These are phyloP conservation scores for Periconia macrospinosa DNA, from an alignment of 2,329 filamentous ascomycete species.

Conservation along the genomic window DNA sequence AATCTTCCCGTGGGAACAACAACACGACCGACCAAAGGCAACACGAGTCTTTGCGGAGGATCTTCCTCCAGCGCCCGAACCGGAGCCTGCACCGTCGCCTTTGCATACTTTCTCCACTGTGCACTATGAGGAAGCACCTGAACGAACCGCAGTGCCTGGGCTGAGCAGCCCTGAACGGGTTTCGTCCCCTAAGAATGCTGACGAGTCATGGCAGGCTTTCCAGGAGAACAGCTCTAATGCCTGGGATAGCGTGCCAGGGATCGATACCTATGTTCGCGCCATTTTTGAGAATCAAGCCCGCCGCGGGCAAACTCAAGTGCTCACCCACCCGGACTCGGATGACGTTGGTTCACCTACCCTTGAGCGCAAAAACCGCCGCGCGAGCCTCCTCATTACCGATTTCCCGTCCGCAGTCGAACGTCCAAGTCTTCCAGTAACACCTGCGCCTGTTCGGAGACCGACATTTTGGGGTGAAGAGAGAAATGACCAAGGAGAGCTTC, in stretches of 20 bases:
- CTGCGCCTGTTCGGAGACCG: conserved; percentile 72
- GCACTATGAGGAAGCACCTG: conserved; percentile 24
- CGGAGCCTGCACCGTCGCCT: conserved; percentile 44
- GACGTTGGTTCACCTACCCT: conserved; percentile 38
- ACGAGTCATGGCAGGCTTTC: conserved; percentile 73
- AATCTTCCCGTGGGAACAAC: conserved; percentile 89
- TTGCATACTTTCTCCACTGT: conserved; percentile 32
- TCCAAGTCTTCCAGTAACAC: conserved; percentile 87
- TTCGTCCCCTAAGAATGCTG: conserved; percentile 31
- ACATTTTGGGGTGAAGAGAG: conserved; percentile 68
- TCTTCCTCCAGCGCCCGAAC: conserved; percentile 43
- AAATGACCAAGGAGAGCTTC: conserved; percentile 62
- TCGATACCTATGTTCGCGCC: conserved; percentile 81
- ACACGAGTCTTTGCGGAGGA: conserved; percentile 69
- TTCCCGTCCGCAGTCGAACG: conserved; percentile 82
- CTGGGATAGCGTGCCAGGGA: conserved; percentile 90
- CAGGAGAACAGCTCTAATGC: conserved; percentile 70
- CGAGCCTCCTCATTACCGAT: conserved; percentile 75
- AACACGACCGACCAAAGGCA: conserved; percentile 63
- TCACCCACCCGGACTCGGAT: conserved; percentile 28
- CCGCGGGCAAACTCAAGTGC: conserved; percentile 50
- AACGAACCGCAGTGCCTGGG: conserved; percentile 14
- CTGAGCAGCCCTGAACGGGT: conserved; percentile 15
- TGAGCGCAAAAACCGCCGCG: conserved; percentile 44
- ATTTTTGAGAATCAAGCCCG: conserved; percentile 65